Evolutionary conservation across 192 early-diverging fungal species (phyloP).

Genomic region (Coemansia sp.): DNA sequence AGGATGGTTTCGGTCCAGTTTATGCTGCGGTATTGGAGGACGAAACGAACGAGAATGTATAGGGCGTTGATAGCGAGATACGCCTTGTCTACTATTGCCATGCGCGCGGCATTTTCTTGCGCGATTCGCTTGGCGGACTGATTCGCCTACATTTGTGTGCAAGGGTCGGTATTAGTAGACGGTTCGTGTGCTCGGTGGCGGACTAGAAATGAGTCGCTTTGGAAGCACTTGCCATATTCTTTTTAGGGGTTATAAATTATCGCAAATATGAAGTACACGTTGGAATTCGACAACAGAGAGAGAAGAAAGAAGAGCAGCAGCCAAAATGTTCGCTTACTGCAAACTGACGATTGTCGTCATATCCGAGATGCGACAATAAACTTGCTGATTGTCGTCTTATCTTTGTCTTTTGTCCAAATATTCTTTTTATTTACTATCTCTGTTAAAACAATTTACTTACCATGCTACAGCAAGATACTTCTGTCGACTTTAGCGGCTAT

Average conservation of each 20-base stretch:
- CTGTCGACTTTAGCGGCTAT: slow-evolving; percentile 62
- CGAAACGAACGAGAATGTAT: slow-evolving; percentile 31
- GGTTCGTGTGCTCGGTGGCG: background rate
- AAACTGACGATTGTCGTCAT: background rate
- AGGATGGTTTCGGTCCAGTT: slow-evolving; percentile 26
- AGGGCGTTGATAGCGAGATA: slow-evolving; percentile 29
- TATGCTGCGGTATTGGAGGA: slow-evolving; percentile 43
- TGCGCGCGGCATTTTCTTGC: slow-evolving; percentile 42
- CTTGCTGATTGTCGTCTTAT: background rate
- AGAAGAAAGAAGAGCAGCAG: background rate
- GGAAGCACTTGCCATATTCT: background rate
- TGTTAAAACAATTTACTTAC: slow-evolving; percentile 7
- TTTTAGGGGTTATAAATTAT: background rate
- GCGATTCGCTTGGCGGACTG: slow-evolving; percentile 50
- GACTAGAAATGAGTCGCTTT: background rate
- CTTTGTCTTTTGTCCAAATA: background rate
- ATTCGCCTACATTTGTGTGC: slow-evolving; percentile 21
- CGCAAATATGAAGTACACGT: background rate
- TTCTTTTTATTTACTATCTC: background rate
- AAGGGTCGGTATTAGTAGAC: background rate
- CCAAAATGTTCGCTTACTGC: background rate
- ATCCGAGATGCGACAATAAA: background rate
- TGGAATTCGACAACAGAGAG: background rate
- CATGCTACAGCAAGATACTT: slow-evolving; percentile 11
- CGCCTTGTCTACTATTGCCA: slow-evolving; percentile 27